Conservation (phyloP, 352 stramenopile genomes). For the Phytophthora pseudosyringae region DNA sequence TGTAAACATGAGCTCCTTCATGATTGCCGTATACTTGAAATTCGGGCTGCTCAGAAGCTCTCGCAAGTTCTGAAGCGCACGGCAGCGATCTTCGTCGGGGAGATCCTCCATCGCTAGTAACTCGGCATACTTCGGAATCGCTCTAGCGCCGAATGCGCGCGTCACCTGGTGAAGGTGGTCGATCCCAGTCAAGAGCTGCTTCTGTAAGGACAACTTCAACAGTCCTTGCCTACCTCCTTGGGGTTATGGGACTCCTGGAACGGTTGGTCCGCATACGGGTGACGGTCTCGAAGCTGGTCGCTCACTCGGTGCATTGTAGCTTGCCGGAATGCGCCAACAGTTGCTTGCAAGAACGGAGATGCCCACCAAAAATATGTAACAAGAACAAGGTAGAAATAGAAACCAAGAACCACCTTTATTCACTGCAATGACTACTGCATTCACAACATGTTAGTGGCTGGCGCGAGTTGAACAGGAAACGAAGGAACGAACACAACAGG, state of each 20-base stretch:
- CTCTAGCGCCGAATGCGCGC: slow-evolving; percentile 57
- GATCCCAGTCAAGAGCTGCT: background rate
- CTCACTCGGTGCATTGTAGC: slow-evolving; percentile 68
- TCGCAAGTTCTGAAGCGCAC: slow-evolving; percentile 52
- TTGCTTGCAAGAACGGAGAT: background rate
- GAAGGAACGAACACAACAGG: slow-evolving; percentile 20
- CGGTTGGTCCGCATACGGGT: slow-evolving; percentile 59
- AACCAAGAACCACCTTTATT: slow-evolving; percentile 10
- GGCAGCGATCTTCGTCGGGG: slow-evolving; percentile 54
- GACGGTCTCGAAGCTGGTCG: slow-evolving; percentile 65
- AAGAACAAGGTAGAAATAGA: slow-evolving; percentile 18
- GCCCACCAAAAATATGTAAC: slow-evolving; percentile 3
- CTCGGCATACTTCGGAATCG: slow-evolving; percentile 66
- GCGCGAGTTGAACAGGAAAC: slow-evolving; percentile 9
- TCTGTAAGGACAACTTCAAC: background rate
- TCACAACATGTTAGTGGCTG: slow-evolving; percentile 20
- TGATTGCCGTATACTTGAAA: slow-evolving; percentile 58
- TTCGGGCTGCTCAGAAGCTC: slow-evolving; percentile 68
- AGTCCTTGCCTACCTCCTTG: slow-evolving; percentile 40
- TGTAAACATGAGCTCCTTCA: slow-evolving; percentile 57
- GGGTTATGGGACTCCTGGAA: slow-evolving; percentile 69
- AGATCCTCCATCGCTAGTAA: slow-evolving; percentile 65
- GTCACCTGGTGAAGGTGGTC: slow-evolving; percentile 39
- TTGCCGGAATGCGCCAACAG: background rate
- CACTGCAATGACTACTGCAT: slow-evolving; percentile 1